Conservation (phyloP, 1,139 yeast species). For the Nakaseomyces kungkrabaensis region DNA sequence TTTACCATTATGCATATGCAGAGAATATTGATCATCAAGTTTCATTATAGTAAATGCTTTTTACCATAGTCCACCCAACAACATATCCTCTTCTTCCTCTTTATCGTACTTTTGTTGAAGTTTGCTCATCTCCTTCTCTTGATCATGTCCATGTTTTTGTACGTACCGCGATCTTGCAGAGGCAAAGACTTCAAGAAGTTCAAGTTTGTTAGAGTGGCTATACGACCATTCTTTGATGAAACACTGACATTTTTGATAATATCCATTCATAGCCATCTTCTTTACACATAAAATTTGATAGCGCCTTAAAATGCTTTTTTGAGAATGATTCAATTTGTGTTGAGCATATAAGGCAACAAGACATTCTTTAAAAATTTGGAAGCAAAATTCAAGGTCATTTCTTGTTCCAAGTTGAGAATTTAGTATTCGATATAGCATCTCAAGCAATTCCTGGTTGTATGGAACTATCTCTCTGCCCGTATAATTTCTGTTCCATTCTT, state of each 20-base stretch:
- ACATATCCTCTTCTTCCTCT: conserved; percentile 31
- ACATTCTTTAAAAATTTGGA: conserved; percentile 14
- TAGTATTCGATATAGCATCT: background rate
- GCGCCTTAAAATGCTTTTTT: conserved; percentile 10
- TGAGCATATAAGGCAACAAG: conserved; percentile 12
- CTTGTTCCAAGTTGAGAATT: conserved; percentile 4
- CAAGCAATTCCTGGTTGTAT: conserved; percentile 9
- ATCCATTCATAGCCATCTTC: conserved; percentile 11
- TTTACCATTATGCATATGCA: background rate
- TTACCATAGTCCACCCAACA: conserved; percentile 29
- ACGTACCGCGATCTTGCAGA: background rate
- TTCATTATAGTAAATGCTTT: no score
- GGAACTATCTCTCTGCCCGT: conserved; percentile 9
- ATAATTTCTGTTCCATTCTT: conserved; percentile 13
- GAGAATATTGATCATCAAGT: background rate
- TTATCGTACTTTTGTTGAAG: conserved; percentile 27
- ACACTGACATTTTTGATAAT: conserved; percentile 9
- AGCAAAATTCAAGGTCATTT: conserved; percentile 14
- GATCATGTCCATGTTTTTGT: conserved; percentile 8
- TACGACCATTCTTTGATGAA: conserved; percentile 20
- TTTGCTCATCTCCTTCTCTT: conserved; percentile 10
- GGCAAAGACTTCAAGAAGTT: conserved; percentile 9
- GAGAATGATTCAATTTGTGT: conserved; percentile 7
- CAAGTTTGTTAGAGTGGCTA: conserved; percentile 9
- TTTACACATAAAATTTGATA: conserved; percentile 17